phyloP scores from a whole-genome alignment of 306 rosid genomes.

The Acmispon strigosus region DNA sequence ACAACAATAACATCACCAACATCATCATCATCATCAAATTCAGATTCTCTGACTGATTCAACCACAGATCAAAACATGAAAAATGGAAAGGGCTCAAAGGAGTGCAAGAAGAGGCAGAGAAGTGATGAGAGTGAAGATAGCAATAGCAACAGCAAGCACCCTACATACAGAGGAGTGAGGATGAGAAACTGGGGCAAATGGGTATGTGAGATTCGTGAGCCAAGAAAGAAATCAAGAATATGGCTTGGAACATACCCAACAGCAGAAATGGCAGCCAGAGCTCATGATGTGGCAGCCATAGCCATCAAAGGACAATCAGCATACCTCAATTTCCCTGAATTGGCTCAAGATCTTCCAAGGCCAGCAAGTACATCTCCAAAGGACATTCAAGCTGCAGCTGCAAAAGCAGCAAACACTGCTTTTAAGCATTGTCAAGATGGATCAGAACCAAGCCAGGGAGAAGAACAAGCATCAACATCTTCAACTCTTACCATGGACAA shows the following conservation, averaged over 20 bases:
- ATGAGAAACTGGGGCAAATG: constrained; percentile 85
- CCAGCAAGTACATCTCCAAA: constrained; percentile 62
- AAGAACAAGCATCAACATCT: neutral
- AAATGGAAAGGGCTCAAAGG: constrained; percentile 22
- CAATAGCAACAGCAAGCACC: constrained; percentile 28
- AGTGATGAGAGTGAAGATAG: constrained; percentile 7
- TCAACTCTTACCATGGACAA: constrained; percentile 13
- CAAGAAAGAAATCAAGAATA: constrained; percentile 82
- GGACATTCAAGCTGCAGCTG: constrained; percentile 85
- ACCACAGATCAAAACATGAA: neutral
- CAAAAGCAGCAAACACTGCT: constrained; percentile 57
- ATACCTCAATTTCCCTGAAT: constrained; percentile 72
- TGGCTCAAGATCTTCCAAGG: constrained; percentile 49
- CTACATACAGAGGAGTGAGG: constrained; percentile 69
- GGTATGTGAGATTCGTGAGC: constrained; percentile 91
- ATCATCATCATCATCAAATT: neutral
- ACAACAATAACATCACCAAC: neutral
- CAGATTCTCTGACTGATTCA: constrained; percentile 11
- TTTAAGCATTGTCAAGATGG: constrained; percentile 8
- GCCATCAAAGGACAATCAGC: constrained; percentile 83
- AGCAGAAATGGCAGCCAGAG: constrained; percentile 93
- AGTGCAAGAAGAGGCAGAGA: constrained; percentile 34
- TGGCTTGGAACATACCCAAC: constrained; percentile 89
- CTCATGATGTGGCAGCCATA: constrained; percentile 85
- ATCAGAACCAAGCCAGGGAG: constrained; percentile 17